A percentile compares a stretch with the other conserved stretches of the same genome.
Evolutionary conservation across 2,329 filamentous ascomycete species (phyloP).

Genomic region (Fusarium anthophilum): DNA sequence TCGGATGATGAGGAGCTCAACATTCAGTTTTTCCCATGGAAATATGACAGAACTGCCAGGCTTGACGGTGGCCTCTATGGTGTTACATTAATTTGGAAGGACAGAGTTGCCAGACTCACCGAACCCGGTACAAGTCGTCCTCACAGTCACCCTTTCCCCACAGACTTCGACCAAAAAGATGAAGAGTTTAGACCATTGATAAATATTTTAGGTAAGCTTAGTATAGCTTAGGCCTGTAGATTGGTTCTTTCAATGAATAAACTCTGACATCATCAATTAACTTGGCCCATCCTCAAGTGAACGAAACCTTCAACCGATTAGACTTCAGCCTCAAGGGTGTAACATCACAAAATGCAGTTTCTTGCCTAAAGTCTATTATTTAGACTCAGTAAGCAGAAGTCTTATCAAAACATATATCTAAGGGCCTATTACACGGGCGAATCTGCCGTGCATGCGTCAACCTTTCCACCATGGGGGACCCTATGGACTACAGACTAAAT

Average conservation of each 20-base stretch:
- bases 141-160: too few species aligned
- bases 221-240: background rate
- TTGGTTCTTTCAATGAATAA: background rate
- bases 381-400: accelerated
- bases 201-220: background rate
- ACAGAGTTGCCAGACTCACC: background rate
- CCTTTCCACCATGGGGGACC: background rate
- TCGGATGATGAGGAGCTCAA: background rate
- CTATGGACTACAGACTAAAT: background rate
- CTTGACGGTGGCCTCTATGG: accelerated
- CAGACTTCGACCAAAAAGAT: accelerated
- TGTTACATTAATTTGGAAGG: accelerated
- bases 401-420: accelerated
- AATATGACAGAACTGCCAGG: background rate
- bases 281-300: background rate
- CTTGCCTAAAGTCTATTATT: background rate
- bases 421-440: accelerated
- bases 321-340: background rate
- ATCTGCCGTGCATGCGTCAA: background rate
- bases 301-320: background rate
- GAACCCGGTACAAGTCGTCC: background rate
- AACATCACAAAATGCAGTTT: too few species aligned
- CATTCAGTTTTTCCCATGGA: background rate
- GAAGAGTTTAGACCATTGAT: background rate
- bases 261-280: background rate